A percentile compares a stretch with the other conserved stretches of the same genome.
phyloP scores from a whole-genome alignment of 73 alveolate genomes.

The Paramecium sonneborni region DNA sequence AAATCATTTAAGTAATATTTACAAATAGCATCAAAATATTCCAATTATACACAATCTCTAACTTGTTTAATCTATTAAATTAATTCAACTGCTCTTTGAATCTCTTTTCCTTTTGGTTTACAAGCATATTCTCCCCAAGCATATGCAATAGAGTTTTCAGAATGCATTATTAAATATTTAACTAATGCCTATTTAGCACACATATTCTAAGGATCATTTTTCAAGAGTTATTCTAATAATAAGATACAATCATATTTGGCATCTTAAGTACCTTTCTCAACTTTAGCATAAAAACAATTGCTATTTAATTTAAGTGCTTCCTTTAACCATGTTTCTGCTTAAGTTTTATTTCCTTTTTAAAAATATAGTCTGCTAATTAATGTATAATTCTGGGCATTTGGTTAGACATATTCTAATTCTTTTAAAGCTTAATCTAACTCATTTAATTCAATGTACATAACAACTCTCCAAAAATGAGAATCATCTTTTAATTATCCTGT shows the following conservation, averaged over 20 bases:
- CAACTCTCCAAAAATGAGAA: neutral
- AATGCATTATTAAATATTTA: neutral
- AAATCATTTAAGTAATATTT: neutral
- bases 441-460: neutral
- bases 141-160: neutral
- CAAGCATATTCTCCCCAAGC: constrained; percentile 5
- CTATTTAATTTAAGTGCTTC: neutral
- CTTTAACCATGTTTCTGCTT: constrained; percentile 35
- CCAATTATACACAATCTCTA: neutral
- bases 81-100: neutral
- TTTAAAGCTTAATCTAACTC: neutral
- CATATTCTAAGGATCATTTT: neutral
- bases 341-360: neutral
- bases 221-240: neutral
- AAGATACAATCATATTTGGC: neutral
- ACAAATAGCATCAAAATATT: neutral
- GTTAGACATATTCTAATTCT: constrained; percentile 3
- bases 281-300: constrained; percentile 6
- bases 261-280: constrained; percentile 9
- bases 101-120: neutral
- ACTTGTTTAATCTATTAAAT: neutral
- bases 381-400: neutral
- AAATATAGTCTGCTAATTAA: neutral
- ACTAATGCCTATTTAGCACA: neutral
- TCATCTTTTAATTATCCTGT: constrained; percentile 1